A percentile compares a stretch with the other conserved stretches of the same genome.
These are phyloP conservation scores for Ophiostoma australiae DNA, from an alignment of 2,329 filamentous ascomycete species.

Conservation along the genomic window DNA sequence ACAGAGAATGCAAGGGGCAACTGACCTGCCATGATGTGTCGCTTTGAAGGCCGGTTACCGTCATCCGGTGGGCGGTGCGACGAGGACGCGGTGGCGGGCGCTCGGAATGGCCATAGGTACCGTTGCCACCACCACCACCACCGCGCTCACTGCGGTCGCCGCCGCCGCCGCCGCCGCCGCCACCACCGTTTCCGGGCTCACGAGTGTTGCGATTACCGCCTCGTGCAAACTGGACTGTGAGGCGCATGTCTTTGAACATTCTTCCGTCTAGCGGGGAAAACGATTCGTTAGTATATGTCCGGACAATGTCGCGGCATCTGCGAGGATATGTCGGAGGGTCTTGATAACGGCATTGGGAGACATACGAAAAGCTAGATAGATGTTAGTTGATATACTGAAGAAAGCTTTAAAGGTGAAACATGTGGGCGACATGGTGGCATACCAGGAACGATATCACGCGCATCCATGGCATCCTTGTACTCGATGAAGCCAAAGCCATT, in stretches of 20 bases:
- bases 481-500: constrained; percentile 99
- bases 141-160: constrained; percentile 6
- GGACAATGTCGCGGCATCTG: constrained; percentile 26
- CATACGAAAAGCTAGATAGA: constrained; percentile 29
- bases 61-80: constrained; percentile 93
- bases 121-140: constrained; percentile 26
- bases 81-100: constrained; percentile 68
- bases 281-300: background rate
- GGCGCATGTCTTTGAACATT: constrained; percentile 94
- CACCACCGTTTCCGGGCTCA: constrained; percentile 31
- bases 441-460: constrained; percentile 90
- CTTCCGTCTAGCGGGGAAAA: constrained; percentile 69
- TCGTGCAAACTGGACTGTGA: constrained; percentile 97
- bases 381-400: constrained; percentile 6
- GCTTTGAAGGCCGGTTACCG: constrained; percentile 90
- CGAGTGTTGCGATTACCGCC: constrained; percentile 57
- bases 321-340: constrained; percentile 22
- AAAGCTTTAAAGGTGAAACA: background rate
- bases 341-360: constrained; percentile 26
- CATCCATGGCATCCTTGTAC: constrained; percentile 97
- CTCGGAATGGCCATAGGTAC: constrained; percentile 49
- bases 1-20: constrained; percentile 34
- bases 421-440: background rate
- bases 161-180: background rate
- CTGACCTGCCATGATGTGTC: constrained; percentile 99